A percentile compares a stretch with the other conserved stretches of the same genome.
These are phyloP conservation scores for Anethum foeniculum DNA, from an alignment of 140 eudicot species.

Conservation along the genomic window DNA sequence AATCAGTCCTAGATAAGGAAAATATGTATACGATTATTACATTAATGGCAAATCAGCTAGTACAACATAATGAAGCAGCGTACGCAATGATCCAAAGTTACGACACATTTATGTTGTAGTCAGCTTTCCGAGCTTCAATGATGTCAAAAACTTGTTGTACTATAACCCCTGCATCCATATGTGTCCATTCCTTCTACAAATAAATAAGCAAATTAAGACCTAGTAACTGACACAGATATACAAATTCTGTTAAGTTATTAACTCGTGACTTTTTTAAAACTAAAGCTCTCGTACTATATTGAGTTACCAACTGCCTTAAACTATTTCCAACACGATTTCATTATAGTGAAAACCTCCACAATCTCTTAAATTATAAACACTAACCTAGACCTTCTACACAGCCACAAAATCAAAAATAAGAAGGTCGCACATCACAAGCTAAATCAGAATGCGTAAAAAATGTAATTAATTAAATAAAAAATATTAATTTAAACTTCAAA, in stretches of 20 bases:
- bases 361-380: background rate
- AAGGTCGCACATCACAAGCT: background rate
- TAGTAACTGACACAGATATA: background rate
- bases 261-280: background rate
- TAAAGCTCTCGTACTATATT: too few species aligned
- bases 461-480: background rate
- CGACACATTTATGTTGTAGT: constrained; percentile 50
- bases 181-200: constrained; percentile 40
- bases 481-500: background rate
- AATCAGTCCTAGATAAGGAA: too few species aligned
- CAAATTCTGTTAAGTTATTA: background rate
- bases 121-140: constrained; percentile 42
- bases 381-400: background rate
- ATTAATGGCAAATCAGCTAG: too few species aligned
- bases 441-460: background rate
- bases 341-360: background rate
- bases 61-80: too few species aligned
- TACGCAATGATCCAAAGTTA: too few species aligned
- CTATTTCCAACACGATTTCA: background rate
- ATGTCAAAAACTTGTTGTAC: constrained; percentile 42
- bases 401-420: background rate
- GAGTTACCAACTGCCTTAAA: too few species aligned
- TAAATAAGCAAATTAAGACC: background rate
- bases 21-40: too few species aligned
- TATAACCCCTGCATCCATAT: constrained; percentile 53